Evolutionary conservation across 148 eudicot species (phyloP), one percentile per base, ranked within the genome.

Genomic region (Silene uniflora): DNA sequence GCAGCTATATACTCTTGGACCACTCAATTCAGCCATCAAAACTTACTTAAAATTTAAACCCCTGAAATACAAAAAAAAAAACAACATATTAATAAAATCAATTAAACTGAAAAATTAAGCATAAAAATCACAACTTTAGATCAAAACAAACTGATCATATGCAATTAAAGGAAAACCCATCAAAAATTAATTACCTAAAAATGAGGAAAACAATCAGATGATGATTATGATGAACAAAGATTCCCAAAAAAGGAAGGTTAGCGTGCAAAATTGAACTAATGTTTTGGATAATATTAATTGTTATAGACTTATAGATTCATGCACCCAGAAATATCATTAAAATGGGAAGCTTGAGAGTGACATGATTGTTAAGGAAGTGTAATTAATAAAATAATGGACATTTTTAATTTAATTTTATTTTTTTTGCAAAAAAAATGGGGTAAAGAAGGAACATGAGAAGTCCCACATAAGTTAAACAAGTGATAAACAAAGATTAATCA

Each of bases 1-100:
- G 72, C 89, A 86, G 72, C 84, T 80, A 79, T 86, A 86, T 39
- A 86, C 75, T 59, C 89, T 80, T 49, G 85, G 87, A 12, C 83
- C 82, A 27, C 74, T 68, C 74, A 80, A 69, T 75, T 80, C 83
- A 63, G 80, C 89, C 89, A 86, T 86, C 49, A 52, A 75, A 32
- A 29, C 69, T 19, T 12, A 42, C 42, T 35, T 47, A 61, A 6
- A 16, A 2, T n/a, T 62, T 24, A 23, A 65, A 55, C 67, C 42
- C 35, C 22, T 52, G 56, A 11, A 52, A 52, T 12, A 52, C 14
- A 49, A 13, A 47, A 52, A 52, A 39, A 5, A 47, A 52, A 52
- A 39, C 0, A 8, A 8, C 44, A 39, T 6, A 39, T 39, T 39
- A 39, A 39, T 39, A 39, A 67, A 67, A 22, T 14, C 61, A 49